Percentiles rank a stretch among this genome's conserved stretches.
Evolutionary conservation across 768 basidiomycete species (phyloP).

Genomic region (Xerocomellus dryophilus): DNA sequence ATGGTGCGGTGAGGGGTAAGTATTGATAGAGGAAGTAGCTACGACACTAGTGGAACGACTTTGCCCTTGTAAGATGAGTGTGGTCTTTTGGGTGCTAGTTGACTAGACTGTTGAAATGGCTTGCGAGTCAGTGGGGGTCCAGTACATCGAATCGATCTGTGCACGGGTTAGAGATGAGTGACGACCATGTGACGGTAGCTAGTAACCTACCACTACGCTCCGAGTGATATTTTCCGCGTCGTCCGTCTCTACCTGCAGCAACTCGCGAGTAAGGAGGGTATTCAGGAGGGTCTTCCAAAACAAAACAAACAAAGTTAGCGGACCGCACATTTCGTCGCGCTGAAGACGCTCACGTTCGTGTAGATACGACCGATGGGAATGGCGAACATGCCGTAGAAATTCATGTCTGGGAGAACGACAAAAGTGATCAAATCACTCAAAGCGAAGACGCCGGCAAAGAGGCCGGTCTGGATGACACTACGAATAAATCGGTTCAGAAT

Average conservation of each 20-base stretch:
- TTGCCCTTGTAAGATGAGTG: no score
- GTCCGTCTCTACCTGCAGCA: neutral
- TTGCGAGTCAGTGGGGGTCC: neutral
- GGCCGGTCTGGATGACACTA: neutral
- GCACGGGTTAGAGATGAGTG: neutral
- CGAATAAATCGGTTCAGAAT: neutral
- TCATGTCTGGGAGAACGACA: constrained; percentile 26
- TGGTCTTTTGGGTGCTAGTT: no score
- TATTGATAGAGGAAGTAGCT: no score
- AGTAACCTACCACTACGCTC: neutral
- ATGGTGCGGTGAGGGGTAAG: no score
- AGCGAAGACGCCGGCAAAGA: neutral
- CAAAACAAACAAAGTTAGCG: neutral
- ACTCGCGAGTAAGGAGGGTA: constrained; percentile 7
- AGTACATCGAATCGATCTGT: neutral
- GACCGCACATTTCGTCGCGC: no score
- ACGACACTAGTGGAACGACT: no score
- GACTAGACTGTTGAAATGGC: no score
- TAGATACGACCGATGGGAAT: constrained; percentile 41
- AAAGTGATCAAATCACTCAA: constrained; percentile 17
- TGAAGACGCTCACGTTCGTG: neutral
- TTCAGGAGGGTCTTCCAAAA: constrained; percentile 7
- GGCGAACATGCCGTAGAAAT: constrained; percentile 38
- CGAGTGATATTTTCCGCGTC: neutral
- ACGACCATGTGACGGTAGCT: neutral